Conservation (phyloP, 2,329 filamentous ascomycete species). For the Xylaria sp. region DNA sequence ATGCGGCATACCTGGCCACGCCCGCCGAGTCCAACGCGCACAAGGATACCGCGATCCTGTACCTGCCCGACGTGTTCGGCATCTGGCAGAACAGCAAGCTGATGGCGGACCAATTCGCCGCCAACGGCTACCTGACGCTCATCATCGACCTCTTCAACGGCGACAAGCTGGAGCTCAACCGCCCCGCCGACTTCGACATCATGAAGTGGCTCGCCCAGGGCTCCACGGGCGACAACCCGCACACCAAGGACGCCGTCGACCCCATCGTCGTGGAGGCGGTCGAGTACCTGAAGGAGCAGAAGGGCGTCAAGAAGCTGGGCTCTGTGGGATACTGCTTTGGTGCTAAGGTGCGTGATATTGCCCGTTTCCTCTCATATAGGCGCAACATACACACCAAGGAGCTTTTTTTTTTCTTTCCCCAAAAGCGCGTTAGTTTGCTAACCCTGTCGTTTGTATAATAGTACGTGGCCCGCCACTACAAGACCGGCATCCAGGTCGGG, state of each 20-base stretch:
- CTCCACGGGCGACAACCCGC: constrained; percentile 51
- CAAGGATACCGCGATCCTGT: constrained; percentile 48
- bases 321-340: constrained; percentile 77
- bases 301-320: constrained; percentile 61
- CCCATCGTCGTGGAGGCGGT: constrained; percentile 54
- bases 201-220: constrained; percentile 49
- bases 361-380: no score
- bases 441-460: constrained; percentile 32
- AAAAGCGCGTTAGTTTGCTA: not conserved
- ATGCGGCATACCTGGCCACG: constrained; percentile 55
- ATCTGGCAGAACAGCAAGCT: constrained; percentile 64
- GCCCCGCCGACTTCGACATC: constrained; percentile 46
- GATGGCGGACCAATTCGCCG: constrained; percentile 75
- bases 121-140: constrained; percentile 70
- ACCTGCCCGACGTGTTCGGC: constrained; percentile 53
- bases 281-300: constrained; percentile 59
- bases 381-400: no score
- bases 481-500: constrained; percentile 67
- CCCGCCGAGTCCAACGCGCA: constrained; percentile 43
- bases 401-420: not conserved
- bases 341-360: constrained; percentile 56
- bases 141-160: constrained; percentile 74
- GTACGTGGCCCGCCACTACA: constrained; percentile 71
- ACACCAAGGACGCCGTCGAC: constrained; percentile 49
- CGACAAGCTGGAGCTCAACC: constrained; percentile 60